Percentiles rank a stretch among this genome's conserved stretches.
These are phyloP conservation scores for Ajuga reptans DNA, from an alignment of 305 asterid species.

Conservation along the genomic window DNA sequence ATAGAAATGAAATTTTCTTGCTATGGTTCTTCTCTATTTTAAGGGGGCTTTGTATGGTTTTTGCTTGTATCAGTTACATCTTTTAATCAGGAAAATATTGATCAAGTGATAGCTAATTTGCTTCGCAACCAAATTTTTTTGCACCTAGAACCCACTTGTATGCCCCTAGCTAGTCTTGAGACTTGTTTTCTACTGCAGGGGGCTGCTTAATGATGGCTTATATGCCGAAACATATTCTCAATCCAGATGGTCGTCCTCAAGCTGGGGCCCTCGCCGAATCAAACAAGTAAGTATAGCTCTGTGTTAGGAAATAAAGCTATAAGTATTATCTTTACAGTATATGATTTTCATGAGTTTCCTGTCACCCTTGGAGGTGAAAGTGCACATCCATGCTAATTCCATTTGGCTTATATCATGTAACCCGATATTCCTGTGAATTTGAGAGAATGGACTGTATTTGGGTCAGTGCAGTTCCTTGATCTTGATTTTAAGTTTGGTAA, in stretches of 20 bases:
- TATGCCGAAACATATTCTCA: constrained; percentile 76
- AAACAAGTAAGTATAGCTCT: constrained; percentile 48
- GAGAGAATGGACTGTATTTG: not conserved
- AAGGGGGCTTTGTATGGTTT: not conserved
- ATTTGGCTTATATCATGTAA: not conserved
- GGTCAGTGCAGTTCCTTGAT: not conserved
- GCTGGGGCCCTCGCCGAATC: constrained; percentile 91
- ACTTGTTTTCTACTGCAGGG: constrained; percentile 40
- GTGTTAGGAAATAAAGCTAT: not conserved
- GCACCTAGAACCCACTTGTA: not conserved
- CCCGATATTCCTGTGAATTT: not conserved
- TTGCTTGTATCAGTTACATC: constrained; percentile 1
- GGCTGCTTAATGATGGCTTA: constrained; percentile 68
- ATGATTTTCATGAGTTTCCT: not conserved
- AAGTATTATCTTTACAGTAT: not conserved
- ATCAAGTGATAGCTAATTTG: not conserved
- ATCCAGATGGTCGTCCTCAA: constrained; percentile 87
- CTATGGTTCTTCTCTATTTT: not conserved
- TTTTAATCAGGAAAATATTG: not conserved
- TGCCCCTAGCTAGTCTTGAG: constrained; percentile 15
- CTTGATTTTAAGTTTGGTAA: not conserved
- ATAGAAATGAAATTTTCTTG: constrained; percentile 9
- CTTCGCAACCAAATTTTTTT: not conserved
- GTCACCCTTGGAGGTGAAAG: not conserved
- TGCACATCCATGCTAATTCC: not conserved